These are phyloP conservation scores for Beauveria australis DNA, from an alignment of 2,329 filamentous ascomycete species.

Conservation along the genomic window DNA sequence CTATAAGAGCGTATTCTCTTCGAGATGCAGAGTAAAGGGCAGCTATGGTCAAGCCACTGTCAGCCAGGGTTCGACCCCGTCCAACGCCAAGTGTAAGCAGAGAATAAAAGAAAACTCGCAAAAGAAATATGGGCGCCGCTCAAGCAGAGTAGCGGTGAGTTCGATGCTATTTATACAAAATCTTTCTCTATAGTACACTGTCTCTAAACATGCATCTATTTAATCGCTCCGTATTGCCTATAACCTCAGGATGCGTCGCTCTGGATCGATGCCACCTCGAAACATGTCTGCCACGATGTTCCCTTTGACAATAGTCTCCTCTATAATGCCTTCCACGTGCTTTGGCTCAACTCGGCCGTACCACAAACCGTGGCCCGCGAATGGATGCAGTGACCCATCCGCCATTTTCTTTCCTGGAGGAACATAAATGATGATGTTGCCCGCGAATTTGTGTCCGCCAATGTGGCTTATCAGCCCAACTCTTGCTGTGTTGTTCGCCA, in stretches of 20 bases:
- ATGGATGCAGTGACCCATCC: slow-evolving; percentile 40
- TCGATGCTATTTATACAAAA: neutral
- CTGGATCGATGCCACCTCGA: slow-evolving; percentile 55
- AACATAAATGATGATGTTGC: slow-evolving; percentile 75
- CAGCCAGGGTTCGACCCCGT: too few species aligned
- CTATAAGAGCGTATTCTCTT: too few species aligned
- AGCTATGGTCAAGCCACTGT: too few species aligned
- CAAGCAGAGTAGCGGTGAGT: neutral
- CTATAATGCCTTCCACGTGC: slow-evolving; percentile 68
- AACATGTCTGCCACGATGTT: slow-evolving; percentile 64
- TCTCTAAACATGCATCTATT: neutral
- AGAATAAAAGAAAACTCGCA: neutral
- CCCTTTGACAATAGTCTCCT: slow-evolving; percentile 60
- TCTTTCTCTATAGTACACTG: neutral
- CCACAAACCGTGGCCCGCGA: slow-evolving; percentile 70
- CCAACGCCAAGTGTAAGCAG: neutral
- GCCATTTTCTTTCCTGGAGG: slow-evolving; percentile 43
- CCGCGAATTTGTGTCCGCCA: slow-evolving; percentile 78
- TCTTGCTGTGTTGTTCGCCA: slow-evolving; percentile 36
- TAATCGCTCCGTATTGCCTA: slow-evolving; percentile 10
- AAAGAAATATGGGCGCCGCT: neutral
- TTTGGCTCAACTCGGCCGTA: slow-evolving; percentile 70
- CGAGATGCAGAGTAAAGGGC: too few species aligned
- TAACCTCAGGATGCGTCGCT: slow-evolving; percentile 44
- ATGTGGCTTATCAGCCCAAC: slow-evolving; percentile 71